Conservation (phyloP, 2,329 filamentous ascomycete genomes). For the Aspergillus persii region DNA sequence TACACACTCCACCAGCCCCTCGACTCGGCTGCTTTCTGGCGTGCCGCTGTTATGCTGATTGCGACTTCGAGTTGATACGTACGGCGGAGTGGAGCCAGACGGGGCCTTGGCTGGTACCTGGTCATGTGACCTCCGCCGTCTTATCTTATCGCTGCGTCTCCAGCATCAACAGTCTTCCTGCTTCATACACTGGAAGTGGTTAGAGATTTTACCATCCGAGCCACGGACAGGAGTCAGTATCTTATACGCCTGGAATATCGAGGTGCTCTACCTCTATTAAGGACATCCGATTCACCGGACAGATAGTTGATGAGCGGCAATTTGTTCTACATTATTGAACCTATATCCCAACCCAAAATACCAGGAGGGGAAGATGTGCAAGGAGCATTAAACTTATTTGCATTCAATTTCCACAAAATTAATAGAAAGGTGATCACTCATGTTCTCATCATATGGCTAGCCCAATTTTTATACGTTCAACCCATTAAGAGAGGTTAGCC, state of each 20-base stretch:
- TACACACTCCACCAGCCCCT: conserved; percentile 2
- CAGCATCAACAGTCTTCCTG: too few species aligned
- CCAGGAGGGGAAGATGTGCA: neutral
- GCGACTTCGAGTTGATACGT: neutral
- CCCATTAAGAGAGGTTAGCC: conserved; percentile 41
- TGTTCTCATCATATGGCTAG: conserved; percentile 20
- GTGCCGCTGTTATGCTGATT: neutral
- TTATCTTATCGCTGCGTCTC: too few species aligned
- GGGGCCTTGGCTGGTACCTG: too few species aligned
- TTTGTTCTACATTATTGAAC: too few species aligned
- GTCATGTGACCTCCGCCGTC: neutral
- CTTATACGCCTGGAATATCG: too few species aligned
- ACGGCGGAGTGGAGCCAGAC: neutral
- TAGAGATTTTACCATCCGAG: too few species aligned
- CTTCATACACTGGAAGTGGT: too few species aligned
- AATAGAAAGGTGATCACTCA: conserved; percentile 17
- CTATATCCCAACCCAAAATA: too few species aligned
- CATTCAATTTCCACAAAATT: conserved; percentile 2
- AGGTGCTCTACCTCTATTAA: too few species aligned
- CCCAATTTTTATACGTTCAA: conserved; percentile 10
- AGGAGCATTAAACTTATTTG: neutral
- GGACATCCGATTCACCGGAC: too few species aligned
- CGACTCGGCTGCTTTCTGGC: conserved; percentile 4
- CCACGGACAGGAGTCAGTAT: too few species aligned
- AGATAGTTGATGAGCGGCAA: too few species aligned